Conservation (phyloP, 202 grass and related monocot genomes). For the Digitaria exilis region DNA sequence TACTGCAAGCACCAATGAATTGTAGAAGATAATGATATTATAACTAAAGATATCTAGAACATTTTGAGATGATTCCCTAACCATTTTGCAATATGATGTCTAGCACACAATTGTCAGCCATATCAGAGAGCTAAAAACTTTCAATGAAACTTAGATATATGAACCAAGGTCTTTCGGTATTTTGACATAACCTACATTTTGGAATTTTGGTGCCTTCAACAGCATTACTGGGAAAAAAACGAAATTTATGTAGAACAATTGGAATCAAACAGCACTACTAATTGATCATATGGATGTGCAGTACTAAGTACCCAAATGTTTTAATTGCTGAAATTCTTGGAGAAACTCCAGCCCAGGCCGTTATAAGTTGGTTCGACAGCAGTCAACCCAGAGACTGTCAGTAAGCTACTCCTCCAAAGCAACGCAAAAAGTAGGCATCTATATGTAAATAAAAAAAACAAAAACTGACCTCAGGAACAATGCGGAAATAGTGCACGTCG, state of each 20-base stretch:
- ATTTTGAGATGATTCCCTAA: not conserved
- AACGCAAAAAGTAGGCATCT: not conserved
- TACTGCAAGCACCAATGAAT: conserved; percentile 62
- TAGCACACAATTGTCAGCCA: not conserved
- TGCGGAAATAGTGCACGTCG: conserved; percentile 94
- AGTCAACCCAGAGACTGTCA: not conserved
- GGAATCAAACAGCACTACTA: not conserved
- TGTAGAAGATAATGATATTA: conserved; percentile 18
- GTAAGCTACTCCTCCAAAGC: not conserved
- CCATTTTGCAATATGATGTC: not conserved
- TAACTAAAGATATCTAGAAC: conserved; percentile 12
- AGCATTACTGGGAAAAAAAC: not conserved
- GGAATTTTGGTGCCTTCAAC: not conserved
- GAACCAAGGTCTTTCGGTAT: not conserved
- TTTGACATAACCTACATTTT: not conserved
- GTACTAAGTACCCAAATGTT: not conserved
- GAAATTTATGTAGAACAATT: not conserved
- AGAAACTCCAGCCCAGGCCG: not conserved
- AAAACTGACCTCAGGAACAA: conserved; percentile 72
- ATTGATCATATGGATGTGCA: not conserved
- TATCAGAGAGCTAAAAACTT: not conserved
- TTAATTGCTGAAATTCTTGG: not conserved
- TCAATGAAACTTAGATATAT: not conserved
- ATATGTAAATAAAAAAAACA: not conserved
- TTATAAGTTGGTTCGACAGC: not conserved